Evolutionary conservation across 768 basidiomycete species (phyloP).

Genomic region (Hericium erinaceus): DNA sequence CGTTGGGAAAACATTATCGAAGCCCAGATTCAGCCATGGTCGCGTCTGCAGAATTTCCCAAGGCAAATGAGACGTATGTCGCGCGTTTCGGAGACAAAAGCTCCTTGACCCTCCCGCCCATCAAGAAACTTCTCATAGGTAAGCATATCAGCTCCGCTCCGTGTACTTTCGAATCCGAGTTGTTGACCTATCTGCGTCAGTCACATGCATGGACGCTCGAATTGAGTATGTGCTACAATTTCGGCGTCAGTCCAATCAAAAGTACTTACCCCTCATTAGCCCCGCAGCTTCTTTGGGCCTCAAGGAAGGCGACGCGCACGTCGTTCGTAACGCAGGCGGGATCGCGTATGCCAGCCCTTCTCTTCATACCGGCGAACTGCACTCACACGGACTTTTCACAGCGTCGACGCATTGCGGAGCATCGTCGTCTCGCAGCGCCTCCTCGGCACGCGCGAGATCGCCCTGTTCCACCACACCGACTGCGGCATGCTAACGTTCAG

Average conservation of each 20-base stretch:
- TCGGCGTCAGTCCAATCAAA: not conserved
- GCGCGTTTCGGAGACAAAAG: constrained; percentile 37
- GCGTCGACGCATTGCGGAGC: constrained; percentile 54
- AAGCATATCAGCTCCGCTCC: constrained; percentile 1
- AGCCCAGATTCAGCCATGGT: constrained; percentile 5
- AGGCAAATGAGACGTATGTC: constrained; percentile 38
- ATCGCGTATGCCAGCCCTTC: constrained; percentile 30
- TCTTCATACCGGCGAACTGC: not conserved
- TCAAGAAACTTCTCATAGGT: constrained; percentile 33
- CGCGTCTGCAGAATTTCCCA: constrained; percentile 22
- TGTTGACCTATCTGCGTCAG: constrained; percentile 18
- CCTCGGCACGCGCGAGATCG: constrained; percentile 62
- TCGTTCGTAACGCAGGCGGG: constrained; percentile 68
- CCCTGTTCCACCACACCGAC: constrained; percentile 61
- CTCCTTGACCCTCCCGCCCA: constrained; percentile 30
- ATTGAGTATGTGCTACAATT: constrained; percentile 28
- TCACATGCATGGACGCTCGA: constrained; percentile 70
- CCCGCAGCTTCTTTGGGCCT: constrained; percentile 52
- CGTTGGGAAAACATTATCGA: not conserved
- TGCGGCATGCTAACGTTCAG: constrained; percentile 68
- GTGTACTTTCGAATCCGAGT: not conserved
- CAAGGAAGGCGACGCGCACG: constrained; percentile 61
- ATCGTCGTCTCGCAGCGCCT: constrained; percentile 67
- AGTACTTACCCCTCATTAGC: constrained; percentile 23
- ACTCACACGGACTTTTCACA: constrained; percentile 14